A percentile compares a stretch with the other conserved stretches of the same genome.
Conservation (phyloP, 352 stramenopile species). For the Phytophthora macrochlamydospora region DNA sequence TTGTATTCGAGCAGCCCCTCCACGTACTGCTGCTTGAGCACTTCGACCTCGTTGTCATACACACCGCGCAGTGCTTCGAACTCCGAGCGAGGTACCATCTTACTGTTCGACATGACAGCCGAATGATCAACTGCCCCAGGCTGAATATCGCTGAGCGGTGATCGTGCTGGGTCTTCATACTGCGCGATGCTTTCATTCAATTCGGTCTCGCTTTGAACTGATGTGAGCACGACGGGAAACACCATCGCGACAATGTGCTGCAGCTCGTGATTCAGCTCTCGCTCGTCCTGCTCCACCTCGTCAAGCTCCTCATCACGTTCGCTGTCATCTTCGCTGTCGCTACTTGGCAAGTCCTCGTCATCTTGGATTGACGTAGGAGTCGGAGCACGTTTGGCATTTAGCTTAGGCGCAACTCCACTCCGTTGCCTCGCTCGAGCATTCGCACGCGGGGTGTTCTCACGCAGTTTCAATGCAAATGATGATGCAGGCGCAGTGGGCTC, state of each 20-base stretch:
- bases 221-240: constrained; percentile 40
- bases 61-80: constrained; percentile 43
- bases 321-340: constrained; percentile 47
- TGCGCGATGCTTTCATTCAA: constrained; percentile 53
- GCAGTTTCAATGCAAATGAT: constrained; percentile 54
- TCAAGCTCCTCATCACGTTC: constrained; percentile 34
- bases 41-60: constrained; percentile 48
- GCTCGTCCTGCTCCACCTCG: constrained; percentile 52
- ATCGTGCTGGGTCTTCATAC: constrained; percentile 51
- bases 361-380: constrained; percentile 4
- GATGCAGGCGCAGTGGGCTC: constrained; percentile 21
- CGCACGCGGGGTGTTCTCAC: constrained; percentile 15
- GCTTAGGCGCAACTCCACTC: not conserved
- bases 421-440: constrained; percentile 17
- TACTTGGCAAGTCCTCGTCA: constrained; percentile 59
- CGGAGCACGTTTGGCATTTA: constrained; percentile 1
- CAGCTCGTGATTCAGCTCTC: constrained; percentile 51
- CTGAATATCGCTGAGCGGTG: constrained; percentile 25
- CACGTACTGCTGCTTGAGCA: constrained; percentile 68
- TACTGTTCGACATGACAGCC: not conserved
- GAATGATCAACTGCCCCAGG: constrained; percentile 2
- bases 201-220: constrained; percentile 39
- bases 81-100: constrained; percentile 33
- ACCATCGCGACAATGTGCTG: constrained; percentile 54
- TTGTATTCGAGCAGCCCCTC: constrained; percentile 70